These are phyloP conservation scores for Dipodascopsis uninucleata DNA, from an alignment of 805 yeast species.

Conservation along the genomic window DNA sequence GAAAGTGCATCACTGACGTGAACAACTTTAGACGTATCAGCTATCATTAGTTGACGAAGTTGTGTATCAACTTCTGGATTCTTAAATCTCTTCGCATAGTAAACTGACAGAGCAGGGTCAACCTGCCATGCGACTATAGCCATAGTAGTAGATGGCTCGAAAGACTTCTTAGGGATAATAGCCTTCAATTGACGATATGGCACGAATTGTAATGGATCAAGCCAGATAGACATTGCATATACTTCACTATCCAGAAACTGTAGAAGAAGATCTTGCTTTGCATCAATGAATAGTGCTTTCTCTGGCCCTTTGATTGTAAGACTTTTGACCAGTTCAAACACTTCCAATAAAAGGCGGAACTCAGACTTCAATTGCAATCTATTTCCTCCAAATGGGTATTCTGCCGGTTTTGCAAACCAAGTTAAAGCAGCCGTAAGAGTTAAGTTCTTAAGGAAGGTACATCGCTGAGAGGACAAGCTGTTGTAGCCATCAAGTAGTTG, in stretches of 20 bases:
- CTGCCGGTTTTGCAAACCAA: constrained; percentile 66
- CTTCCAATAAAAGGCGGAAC: constrained; percentile 52
- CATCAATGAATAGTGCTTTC: constrained; percentile 36
- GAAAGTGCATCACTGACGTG: constrained; percentile 57
- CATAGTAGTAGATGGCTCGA: constrained; percentile 23
- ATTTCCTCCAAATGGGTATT: constrained; percentile 82
- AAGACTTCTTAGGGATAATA: constrained; percentile 20
- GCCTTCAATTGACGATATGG: constrained; percentile 21
- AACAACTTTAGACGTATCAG: constrained; percentile 58
- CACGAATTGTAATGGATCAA: constrained; percentile 52
- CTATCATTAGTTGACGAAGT: constrained; percentile 46
- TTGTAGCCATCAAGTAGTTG: constrained; percentile 58
- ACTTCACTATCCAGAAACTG: constrained; percentile 75
- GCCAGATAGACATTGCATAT: constrained; percentile 70
- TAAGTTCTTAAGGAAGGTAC: constrained; percentile 45
- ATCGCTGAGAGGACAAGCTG: constrained; percentile 47
- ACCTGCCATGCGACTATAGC: constrained; percentile 51
- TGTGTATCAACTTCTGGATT: constrained; percentile 38
- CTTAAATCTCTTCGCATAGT: constrained; percentile 60
- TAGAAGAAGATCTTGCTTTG: constrained; percentile 53
- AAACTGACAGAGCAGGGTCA: constrained; percentile 70
- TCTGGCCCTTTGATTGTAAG: constrained; percentile 21
- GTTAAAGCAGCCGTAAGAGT: constrained; percentile 65
- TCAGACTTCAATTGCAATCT: constrained; percentile 68
- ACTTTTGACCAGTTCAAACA: constrained; percentile 39